Base-by-base conservation (phyloP, 805 yeast genomes). In the Ogataea polymorpha region DNA sequence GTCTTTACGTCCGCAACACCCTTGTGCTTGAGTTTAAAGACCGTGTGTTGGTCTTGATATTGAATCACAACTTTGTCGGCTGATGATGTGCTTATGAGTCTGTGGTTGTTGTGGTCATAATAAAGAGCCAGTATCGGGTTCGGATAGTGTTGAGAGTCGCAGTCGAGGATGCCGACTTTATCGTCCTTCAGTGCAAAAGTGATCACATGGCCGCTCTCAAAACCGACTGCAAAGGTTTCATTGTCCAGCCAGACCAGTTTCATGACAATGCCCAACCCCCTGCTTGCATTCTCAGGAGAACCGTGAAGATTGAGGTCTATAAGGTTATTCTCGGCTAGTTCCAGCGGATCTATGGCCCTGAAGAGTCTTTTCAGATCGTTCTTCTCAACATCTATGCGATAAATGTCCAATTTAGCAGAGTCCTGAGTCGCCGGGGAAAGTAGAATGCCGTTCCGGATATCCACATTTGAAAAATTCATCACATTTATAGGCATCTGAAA, bases 391-490 rank as follows among this genome's bases (percentile, higher is more conserved):
- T 41, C 33, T 16, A 80, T 50, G 25, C 56, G 54, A 55, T 83
- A 83, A 1, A 86, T 56, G 53, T 86, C 95, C 46, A 84, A 71
- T 24, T 70, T 69, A 29, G 81, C 77, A 0, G 93, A 79, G 51
- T 77, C 76, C 8, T 69, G 59, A 0, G 88, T 77, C 13, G 82
- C 79, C 0, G 95, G 88, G 1, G 86, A 75, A 5, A 81, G 55
- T 18, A 77, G 42, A 10, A 45, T 21, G 4, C 45, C 48, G 2
- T 35, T 32, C 6, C 35, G 40, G 13, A 72, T 59, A 5, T 71
- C 80, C n/a, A 81, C 78, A 40, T 80, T 78, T 50, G 88, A 75
- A 58, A 82, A 87, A 51, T 85, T 86, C 48, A 87, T 63, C 4
- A 86, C 69, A 58, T 87, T 87, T 31, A 84, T 83, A 5, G 89